Conservation (phyloP, 2,329 filamentous ascomycete genomes). For the Alternaria conjuncta region DNA sequence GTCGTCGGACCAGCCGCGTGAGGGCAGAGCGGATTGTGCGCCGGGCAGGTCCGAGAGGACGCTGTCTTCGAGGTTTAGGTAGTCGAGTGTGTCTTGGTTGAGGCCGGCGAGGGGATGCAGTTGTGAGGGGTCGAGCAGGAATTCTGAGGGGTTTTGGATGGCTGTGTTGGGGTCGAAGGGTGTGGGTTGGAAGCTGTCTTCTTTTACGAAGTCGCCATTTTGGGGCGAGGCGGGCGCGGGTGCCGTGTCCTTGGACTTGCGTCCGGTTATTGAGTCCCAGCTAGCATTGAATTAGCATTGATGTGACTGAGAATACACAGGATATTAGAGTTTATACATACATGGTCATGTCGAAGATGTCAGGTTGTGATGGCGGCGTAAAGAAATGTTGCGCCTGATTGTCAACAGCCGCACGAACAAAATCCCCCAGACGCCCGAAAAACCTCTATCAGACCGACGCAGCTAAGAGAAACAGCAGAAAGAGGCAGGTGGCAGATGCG, state of each 20-base stretch:
- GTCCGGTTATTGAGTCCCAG: slow-evolving; percentile 66
- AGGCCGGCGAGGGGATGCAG: slow-evolving; percentile 93
- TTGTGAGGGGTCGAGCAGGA: slow-evolving; percentile 86
- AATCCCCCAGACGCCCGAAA: slow-evolving; percentile 27
- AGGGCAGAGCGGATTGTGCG: slow-evolving; percentile 85
- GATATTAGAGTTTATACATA: slow-evolving; percentile 22
- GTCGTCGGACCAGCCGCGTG: slow-evolving; percentile 96
- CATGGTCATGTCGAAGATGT: slow-evolving; percentile 45
- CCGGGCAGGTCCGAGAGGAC: slow-evolving; percentile 85
- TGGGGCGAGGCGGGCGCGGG: slow-evolving; percentile 49
- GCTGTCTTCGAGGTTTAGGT: slow-evolving; percentile 92
- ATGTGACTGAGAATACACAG: not conserved
- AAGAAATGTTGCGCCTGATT: slow-evolving; percentile 28
- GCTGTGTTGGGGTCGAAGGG: slow-evolving; percentile 74
- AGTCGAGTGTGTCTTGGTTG: slow-evolving; percentile 92
- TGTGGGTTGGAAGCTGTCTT: slow-evolving; percentile 59
- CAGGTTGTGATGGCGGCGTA: slow-evolving; percentile 18
- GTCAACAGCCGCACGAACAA: slow-evolving; percentile 19
- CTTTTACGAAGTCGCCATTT: slow-evolving; percentile 42
- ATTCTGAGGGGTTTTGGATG: slow-evolving; percentile 81
- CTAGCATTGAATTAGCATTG: slow-evolving; percentile 21
- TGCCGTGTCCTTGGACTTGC: slow-evolving; percentile 59
- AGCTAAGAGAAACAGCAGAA: slow-evolving; percentile 10
- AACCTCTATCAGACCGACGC: slow-evolving; percentile 16
- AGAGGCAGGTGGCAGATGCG: slow-evolving; percentile 31